A percentile compares a stretch with the other conserved stretches of the same genome.
phyloP scores from a whole-genome alignment of 768 basidiomycete genomes.

The Sporobolomyces pararoseus region DNA sequence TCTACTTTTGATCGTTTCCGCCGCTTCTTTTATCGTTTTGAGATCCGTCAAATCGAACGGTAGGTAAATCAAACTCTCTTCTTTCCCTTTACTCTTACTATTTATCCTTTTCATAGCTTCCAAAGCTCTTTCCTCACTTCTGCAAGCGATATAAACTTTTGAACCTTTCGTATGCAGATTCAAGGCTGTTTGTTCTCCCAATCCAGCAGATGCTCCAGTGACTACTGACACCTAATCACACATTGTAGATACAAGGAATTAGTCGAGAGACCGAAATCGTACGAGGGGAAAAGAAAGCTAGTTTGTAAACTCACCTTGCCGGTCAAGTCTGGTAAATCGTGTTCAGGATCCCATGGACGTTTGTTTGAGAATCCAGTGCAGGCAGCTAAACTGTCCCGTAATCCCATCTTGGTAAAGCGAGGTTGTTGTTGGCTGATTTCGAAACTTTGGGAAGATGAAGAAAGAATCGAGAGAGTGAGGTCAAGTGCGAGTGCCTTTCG shows the following conservation, averaged over 20 bases:
- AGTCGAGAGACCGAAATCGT: no score
- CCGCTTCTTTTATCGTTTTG: conserved; percentile 28
- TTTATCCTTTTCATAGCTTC: conserved; percentile 28
- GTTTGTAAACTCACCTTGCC: conserved; percentile 18
- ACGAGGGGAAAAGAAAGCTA: neutral
- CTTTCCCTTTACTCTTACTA: neutral
- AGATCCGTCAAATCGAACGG: conserved; percentile 36
- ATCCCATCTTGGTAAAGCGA: neutral
- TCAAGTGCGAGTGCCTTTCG: no score
- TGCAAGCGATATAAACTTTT: conserved; percentile 39
- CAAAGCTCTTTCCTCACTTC: conserved; percentile 28
- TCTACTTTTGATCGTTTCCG: conserved; percentile 21
- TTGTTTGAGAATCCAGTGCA: conserved; percentile 9
- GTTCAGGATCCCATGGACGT: neutral
- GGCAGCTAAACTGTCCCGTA: neutral
- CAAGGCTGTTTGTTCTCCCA: conserved; percentile 22
- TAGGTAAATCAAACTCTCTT: conserved; percentile 22
- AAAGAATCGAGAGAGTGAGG: neutral
- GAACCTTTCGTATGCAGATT: conserved; percentile 30
- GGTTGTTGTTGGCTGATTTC: neutral
- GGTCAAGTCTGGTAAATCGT: conserved; percentile 21
- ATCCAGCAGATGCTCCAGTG: conserved; percentile 30
- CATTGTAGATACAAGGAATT: neutral
- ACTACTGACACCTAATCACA: conserved; percentile 15
- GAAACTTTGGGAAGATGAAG: neutral